Conservation (phyloP, 1,139 yeast species). For the Geotrichum aggregatum region DNA sequence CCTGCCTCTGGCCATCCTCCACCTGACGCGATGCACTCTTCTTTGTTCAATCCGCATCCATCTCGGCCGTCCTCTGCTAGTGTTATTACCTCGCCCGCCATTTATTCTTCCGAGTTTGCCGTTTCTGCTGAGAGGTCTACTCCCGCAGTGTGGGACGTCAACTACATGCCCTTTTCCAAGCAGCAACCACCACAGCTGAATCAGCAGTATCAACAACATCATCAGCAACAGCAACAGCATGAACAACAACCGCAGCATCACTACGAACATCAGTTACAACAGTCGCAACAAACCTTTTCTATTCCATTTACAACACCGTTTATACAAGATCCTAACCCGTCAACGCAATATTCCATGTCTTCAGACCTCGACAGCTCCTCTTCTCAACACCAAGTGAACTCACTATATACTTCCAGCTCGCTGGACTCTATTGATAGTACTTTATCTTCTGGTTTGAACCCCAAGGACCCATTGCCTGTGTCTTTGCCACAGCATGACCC, state of each 20-base stretch:
- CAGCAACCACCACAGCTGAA: background rate
- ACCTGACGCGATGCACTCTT: background rate
- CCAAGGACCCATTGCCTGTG: conserved; percentile 2
- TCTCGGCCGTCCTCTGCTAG: background rate
- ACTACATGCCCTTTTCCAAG: background rate
- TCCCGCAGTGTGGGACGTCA: background rate
- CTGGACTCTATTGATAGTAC: background rate
- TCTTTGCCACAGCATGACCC: background rate
- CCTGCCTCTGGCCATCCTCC: background rate
- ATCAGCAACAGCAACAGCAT: too few relatives aligned
- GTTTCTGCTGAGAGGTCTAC: background rate
- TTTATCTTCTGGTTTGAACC: background rate
- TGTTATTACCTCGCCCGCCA: background rate
- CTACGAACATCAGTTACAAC: too few relatives aligned
- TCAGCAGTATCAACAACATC: too few relatives aligned
- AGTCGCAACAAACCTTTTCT: background rate
- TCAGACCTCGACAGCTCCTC: background rate
- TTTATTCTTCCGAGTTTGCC: background rate
- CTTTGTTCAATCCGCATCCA: conserved; percentile 1
- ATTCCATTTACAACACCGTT: background rate
- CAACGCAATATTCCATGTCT: background rate
- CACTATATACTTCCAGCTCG: background rate
- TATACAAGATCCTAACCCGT: background rate
- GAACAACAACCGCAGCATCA: too few relatives aligned
- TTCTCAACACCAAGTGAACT: background rate